Percentiles rank a stretch among this genome's conserved stretches.
These are phyloP conservation scores for Ambrosia hybrid DNA, from an alignment of 140 eudicot genomes.

Conservation along the genomic window DNA sequence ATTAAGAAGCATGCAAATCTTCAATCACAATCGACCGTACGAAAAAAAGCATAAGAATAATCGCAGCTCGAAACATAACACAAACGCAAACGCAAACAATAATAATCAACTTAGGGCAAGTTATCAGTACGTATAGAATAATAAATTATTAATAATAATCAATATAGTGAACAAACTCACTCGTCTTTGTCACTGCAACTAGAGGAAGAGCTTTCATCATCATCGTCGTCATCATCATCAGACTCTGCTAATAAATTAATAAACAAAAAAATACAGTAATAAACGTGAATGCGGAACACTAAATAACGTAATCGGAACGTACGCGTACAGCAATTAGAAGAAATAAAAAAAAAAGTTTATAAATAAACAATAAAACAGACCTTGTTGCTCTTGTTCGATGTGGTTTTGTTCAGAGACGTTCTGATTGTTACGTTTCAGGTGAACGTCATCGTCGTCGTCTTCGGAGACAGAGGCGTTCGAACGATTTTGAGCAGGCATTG, in stretches of 20 bases:
- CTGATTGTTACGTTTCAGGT: slow-evolving; percentile 38
- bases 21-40: slow-evolving; percentile 21
- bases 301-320: slow-evolving; percentile 30
- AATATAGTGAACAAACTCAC: slow-evolving; percentile 31
- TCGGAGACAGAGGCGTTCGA: slow-evolving; percentile 38
- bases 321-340: not conserved
- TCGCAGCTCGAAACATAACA: slow-evolving; percentile 8
- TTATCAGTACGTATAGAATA: not conserved
- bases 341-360: not conserved
- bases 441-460: slow-evolving; percentile 33
- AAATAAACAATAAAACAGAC: not conserved
- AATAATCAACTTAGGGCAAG: slow-evolving; percentile 8
- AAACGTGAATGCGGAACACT: slow-evolving; percentile 12
- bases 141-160: not conserved
- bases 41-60: slow-evolving; percentile 3
- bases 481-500: slow-evolving; percentile 61
- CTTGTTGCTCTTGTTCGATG: slow-evolving; percentile 30
- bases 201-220: slow-evolving; percentile 37
- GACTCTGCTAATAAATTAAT: slow-evolving; percentile 22
- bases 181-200: slow-evolving; percentile 31
- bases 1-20: slow-evolving; percentile 36
- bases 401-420: slow-evolving; percentile 27
- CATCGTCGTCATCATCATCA: slow-evolving; percentile 23
- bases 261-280: slow-evolving; percentile 5
- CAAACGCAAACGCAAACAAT: slow-evolving; percentile 4